phyloP scores from a whole-genome alignment of 768 basidiomycete species.

The Roridomyces roridus region DNA sequence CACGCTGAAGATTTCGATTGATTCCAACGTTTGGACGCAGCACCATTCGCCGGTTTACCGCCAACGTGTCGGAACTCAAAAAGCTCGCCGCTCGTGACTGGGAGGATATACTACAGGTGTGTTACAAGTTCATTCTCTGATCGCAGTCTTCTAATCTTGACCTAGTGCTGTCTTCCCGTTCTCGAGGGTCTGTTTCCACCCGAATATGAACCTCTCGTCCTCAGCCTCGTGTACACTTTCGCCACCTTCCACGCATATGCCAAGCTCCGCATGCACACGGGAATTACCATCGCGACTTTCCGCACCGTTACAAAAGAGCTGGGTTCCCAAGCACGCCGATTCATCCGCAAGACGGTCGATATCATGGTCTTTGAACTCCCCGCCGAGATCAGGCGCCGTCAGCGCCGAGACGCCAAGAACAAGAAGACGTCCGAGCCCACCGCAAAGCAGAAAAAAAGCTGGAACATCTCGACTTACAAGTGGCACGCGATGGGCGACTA shows the following conservation, averaged over 20 bases:
- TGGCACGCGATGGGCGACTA: conserved; percentile 30
- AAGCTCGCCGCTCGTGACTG: conserved; percentile 44
- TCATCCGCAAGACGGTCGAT: conserved; percentile 13
- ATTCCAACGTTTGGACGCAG: conserved; percentile 34
- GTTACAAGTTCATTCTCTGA: too few relatives aligned
- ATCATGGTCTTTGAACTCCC: conserved; percentile 23
- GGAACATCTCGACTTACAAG: conserved; percentile 29
- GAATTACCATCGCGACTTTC: conserved; percentile 13
- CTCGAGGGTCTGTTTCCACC: conserved; percentile 40
- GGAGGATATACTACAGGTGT: conserved; percentile 49
- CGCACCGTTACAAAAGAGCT: conserved; percentile 6
- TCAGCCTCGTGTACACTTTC: conserved; percentile 17
- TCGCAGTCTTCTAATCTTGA: too few relatives aligned
- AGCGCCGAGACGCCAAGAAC: background rate
- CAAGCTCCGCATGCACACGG: conserved; percentile 30
- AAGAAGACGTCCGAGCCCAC: background rate
- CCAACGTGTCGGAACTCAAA: conserved; percentile 41
- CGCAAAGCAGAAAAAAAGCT: background rate
- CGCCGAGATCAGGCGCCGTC: conserved; percentile 7
- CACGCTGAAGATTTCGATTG: conserved; percentile 26
- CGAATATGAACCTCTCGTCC: conserved; percentile 20
- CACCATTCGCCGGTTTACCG: conserved; percentile 41
- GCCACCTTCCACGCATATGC: conserved; percentile 30
- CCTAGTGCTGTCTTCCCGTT: conserved; percentile 39
- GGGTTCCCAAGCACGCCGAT: conserved; percentile 1